These are phyloP conservation scores for Pseudocercospora crystallina DNA, from an alignment of 2,329 filamentous ascomycete genomes.

Conservation along the genomic window DNA sequence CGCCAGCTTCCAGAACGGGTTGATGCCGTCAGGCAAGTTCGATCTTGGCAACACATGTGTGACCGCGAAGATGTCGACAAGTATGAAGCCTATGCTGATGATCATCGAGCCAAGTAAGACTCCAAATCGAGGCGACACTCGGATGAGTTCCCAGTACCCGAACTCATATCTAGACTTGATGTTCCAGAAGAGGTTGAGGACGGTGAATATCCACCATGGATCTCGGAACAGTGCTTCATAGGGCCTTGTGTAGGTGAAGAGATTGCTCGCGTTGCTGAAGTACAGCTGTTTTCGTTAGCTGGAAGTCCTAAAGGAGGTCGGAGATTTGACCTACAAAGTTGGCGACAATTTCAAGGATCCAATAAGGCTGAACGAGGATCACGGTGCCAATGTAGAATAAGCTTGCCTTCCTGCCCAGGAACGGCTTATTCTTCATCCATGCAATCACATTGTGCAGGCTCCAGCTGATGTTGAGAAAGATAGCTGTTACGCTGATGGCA, in stretches of 20 bases:
- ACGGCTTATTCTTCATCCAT: conserved; percentile 65
- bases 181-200: conserved; percentile 59
- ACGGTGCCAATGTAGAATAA: conserved; percentile 60
- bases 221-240: conserved; percentile 63
- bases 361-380: conserved; percentile 61
- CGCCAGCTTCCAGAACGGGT: conserved; percentile 65
- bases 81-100: conserved; percentile 60
- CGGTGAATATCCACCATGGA: conserved; percentile 68
- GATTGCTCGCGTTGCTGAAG: conserved; percentile 45
- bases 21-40: conserved; percentile 53
- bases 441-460: conserved; percentile 65
- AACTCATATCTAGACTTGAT: conserved; percentile 64
- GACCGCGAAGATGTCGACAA: conserved; percentile 62
- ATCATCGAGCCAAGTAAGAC: conserved; percentile 62
- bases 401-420: conserved; percentile 50
- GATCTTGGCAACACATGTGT: conserved; percentile 39
- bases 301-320: background rate
- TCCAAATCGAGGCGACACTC: conserved; percentile 63
- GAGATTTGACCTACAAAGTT: conserved; percentile 49
- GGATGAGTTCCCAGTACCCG: conserved; percentile 54
- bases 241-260: conserved; percentile 58
- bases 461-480: conserved; percentile 61
- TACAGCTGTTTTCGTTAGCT: conserved; percentile 43
- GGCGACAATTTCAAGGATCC: conserved; percentile 64
- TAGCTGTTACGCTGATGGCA: conserved; percentile 52